Conservation (phyloP, 768 basidiomycete species). For the Macrolepiota albuminosa region DNA sequence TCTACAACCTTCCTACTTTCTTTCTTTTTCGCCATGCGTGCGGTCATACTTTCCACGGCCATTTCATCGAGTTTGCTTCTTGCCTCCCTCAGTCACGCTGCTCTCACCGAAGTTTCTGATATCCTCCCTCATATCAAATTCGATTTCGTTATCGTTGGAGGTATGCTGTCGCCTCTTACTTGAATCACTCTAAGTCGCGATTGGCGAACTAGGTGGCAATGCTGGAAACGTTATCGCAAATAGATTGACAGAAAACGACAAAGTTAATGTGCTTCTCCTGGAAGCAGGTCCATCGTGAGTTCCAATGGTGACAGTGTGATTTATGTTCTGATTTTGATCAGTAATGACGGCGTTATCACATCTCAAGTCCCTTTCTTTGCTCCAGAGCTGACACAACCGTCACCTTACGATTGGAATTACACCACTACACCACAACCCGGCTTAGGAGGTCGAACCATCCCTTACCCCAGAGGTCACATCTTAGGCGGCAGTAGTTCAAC, state of each 20-base stretch:
- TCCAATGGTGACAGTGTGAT: not conserved
- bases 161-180: not conserved
- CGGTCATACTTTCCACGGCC: not conserved
- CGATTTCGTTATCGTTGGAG: slow-evolving; percentile 16
- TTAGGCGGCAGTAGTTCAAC: slow-evolving; percentile 22
- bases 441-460: slow-evolving; percentile 15
- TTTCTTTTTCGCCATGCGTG: not conserved
- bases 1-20: not conserved
- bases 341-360: slow-evolving; percentile 12
- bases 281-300: slow-evolving; percentile 20
- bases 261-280: slow-evolving; percentile 19
- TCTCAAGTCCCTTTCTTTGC: slow-evolving; percentile 15
- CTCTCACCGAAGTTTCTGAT: slow-evolving; percentile 5
- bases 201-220: slow-evolving; percentile 7
- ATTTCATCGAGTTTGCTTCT: slow-evolving; percentile 1
- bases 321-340: not conserved
- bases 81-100: slow-evolving; percentile 1
- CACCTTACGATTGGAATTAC: slow-evolving; percentile 22
- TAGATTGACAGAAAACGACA: slow-evolving; percentile 17
- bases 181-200: not conserved
- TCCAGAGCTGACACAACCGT: slow-evolving; percentile 1
- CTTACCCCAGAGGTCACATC: slow-evolving; percentile 20
- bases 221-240: slow-evolving; percentile 18
- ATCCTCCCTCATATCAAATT: slow-evolving; percentile 9
- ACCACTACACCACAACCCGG: slow-evolving; percentile 20